Conservation (phyloP, 2,329 filamentous ascomycete genomes). For the Nemania bipapillata region DNA sequence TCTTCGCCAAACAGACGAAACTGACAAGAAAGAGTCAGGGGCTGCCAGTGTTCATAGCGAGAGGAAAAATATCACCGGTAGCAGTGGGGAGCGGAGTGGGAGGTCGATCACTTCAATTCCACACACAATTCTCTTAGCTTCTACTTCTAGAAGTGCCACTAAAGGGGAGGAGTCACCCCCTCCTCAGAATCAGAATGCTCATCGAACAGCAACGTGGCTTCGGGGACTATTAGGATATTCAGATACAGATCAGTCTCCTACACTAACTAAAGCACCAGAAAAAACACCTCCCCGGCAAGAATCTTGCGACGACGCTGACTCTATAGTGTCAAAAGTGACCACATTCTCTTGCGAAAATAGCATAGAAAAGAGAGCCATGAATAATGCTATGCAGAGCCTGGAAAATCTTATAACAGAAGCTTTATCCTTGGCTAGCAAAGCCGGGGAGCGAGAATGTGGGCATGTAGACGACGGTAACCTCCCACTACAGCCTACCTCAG, state of each 20-base stretch:
- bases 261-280: constrained; percentile 46
- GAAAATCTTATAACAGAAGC: constrained; percentile 62
- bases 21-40: not conserved
- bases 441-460: constrained; percentile 50
- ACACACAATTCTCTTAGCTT: constrained; percentile 20
- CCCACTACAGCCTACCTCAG: constrained; percentile 32
- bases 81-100: not conserved
- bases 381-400: constrained; percentile 52
- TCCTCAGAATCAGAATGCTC: constrained; percentile 37
- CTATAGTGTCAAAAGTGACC: constrained; percentile 40
- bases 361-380: constrained; percentile 43
- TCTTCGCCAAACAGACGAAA: constrained; percentile 26
- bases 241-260: constrained; percentile 25
- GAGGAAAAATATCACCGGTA: not conserved
- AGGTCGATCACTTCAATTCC: constrained; percentile 31
- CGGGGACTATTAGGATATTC: constrained; percentile 45
- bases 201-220: constrained; percentile 46
- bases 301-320: constrained; percentile 33
- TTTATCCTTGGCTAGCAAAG: constrained; percentile 57
- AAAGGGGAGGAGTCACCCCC: constrained; percentile 26
- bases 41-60: not conserved
- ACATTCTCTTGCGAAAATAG: constrained; percentile 46
- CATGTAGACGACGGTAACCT: constrained; percentile 44
- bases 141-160: constrained; percentile 7
- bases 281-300: constrained; percentile 42